Conservation (phyloP, 2,329 filamentous ascomycete species). For the Beauveria scarabaeidicola region DNA sequence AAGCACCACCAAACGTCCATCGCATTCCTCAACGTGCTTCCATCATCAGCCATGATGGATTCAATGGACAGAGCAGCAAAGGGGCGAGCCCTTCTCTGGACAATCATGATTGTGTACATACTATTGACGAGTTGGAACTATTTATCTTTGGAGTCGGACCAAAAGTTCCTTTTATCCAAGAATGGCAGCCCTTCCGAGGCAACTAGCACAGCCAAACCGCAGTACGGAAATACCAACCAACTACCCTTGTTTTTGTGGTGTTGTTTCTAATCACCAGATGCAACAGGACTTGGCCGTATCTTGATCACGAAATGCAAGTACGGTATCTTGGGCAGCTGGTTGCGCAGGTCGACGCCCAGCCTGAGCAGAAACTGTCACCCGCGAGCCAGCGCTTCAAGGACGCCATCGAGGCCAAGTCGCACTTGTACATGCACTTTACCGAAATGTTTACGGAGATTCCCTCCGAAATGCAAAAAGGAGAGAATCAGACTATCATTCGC, state of each 20-base stretch:
- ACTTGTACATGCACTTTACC: conserved; percentile 9
- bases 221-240: background rate
- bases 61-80: background rate
- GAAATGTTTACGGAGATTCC: conserved; percentile 6
- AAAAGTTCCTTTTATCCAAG: background rate
- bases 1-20: background rate
- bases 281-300: background rate
- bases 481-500: background rate
- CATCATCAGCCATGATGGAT: background rate
- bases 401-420: conserved; percentile 2
- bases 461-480: background rate
- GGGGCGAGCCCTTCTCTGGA: background rate
- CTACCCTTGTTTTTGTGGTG: too few relatives aligned
- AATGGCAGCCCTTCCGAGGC: background rate
- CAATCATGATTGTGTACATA: background rate
- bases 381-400: conserved; percentile 2
- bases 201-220: too few relatives aligned
- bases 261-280: background rate
- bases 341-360: background rate
- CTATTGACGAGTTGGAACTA: background rate
- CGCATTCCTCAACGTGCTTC: background rate
- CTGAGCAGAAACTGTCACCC: background rate
- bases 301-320: background rate
- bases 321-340: background rate
- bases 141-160: background rate